Evolutionary conservation across 2,329 filamentous ascomycete species (phyloP).

Genomic region (Parasarocladium wereldwijsianum): DNA sequence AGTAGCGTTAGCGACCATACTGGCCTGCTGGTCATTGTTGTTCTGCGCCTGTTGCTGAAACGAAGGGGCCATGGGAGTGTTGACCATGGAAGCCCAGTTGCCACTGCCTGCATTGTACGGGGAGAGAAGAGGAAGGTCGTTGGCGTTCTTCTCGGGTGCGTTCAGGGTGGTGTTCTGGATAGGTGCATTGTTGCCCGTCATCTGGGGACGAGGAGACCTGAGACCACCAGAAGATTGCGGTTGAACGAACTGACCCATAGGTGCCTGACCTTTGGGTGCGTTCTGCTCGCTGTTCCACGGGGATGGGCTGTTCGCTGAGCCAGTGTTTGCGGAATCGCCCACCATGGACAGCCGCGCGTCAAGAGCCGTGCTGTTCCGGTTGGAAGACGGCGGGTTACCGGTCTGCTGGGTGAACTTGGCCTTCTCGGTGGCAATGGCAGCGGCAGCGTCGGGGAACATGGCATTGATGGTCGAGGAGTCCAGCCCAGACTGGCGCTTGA

Average conservation of each 20-base stretch:
- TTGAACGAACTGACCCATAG: slow-evolving; percentile 93
- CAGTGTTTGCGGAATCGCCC: slow-evolving; percentile 25
- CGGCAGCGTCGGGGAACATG: slow-evolving; percentile 97
- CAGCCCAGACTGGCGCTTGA: slow-evolving; percentile 88
- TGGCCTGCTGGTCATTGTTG: slow-evolving; percentile 55
- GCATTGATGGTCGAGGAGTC: slow-evolving; percentile 89
- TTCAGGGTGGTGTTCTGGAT: slow-evolving; percentile 76
- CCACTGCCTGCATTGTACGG: slow-evolving; percentile 68
- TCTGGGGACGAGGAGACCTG: slow-evolving; percentile 63
- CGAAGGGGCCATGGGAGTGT: slow-evolving; percentile 85
- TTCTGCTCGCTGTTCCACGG: slow-evolving; percentile 57
- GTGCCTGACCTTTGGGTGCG: slow-evolving; percentile 59
- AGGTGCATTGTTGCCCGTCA: slow-evolving; percentile 50
- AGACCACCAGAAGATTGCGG: slow-evolving; percentile 58
- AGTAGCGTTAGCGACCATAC: slow-evolving; percentile 97
- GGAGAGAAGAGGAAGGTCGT: slow-evolving; percentile 74
- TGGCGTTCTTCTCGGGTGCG: slow-evolving; percentile 46
- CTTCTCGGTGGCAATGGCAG: slow-evolving; percentile 96
- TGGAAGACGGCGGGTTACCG: slow-evolving; percentile 76
- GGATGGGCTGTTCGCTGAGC: slow-evolving; percentile 31
- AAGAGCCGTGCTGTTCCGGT: slow-evolving; percentile 75
- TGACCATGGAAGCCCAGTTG: slow-evolving; percentile 98
- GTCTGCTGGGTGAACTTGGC: slow-evolving; percentile 94
- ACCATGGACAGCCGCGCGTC: slow-evolving; percentile 63
- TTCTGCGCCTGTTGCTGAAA: slow-evolving; percentile 47